These are phyloP conservation scores for Cladosporium cucumerinum DNA, from an alignment of 2,329 filamentous ascomycete genomes.

Conservation along the genomic window DNA sequence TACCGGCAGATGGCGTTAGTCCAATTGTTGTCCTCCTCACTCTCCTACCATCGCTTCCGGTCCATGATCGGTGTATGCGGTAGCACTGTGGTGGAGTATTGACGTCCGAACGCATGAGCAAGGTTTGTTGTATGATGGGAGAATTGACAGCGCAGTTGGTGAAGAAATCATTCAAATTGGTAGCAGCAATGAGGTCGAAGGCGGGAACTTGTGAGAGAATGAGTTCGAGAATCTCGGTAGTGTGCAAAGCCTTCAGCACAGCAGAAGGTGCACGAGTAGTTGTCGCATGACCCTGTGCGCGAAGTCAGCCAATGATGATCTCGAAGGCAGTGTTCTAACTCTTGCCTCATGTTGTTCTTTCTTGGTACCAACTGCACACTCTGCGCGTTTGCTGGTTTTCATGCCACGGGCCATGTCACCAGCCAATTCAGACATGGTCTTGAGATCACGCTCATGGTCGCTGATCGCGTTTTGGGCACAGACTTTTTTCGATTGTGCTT, in stretches of 20 bases:
- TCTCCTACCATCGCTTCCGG: background rate
- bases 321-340: background rate
- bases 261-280: background rate
- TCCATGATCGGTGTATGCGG: background rate
- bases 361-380: background rate
- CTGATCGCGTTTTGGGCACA: background rate
- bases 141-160: background rate
- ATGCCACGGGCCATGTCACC: background rate
- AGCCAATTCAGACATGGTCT: background rate
- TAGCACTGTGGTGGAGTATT: background rate
- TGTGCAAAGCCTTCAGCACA: constrained; percentile 18
- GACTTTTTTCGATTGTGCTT: background rate
- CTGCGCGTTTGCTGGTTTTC: background rate
- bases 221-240: constrained; percentile 30
- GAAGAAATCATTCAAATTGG: background rate
- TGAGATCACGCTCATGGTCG: background rate
- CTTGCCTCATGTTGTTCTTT: background rate
- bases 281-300: background rate
- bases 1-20: background rate
- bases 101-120: background rate
- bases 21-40: background rate
- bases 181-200: background rate
- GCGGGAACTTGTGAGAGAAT: constrained; percentile 19
- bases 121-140: background rate
- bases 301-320: background rate